These are phyloP conservation scores for Colletotrichum tropicale DNA, from an alignment of 2,329 filamentous ascomycete genomes.

Conservation along the genomic window DNA sequence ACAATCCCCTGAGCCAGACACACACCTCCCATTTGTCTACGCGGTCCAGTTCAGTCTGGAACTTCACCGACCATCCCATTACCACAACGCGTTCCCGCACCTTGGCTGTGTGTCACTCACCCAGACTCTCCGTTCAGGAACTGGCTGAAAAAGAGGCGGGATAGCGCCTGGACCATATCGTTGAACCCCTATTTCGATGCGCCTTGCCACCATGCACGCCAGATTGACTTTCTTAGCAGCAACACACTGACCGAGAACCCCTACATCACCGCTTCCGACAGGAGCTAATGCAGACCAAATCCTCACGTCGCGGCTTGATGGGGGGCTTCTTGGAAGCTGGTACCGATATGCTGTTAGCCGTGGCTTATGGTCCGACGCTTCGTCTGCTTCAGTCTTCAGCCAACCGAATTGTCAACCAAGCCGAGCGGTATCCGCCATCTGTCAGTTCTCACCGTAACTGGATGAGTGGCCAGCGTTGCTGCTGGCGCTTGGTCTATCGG, in stretches of 20 bases:
- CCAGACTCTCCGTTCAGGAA: background rate
- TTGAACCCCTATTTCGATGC: background rate
- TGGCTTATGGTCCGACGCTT: background rate
- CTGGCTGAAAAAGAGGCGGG: background rate
- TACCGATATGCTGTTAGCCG: background rate
- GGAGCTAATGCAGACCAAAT: background rate
- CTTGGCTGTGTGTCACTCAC: background rate
- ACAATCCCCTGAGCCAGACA: background rate
- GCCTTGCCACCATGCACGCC: background rate
- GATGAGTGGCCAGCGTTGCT: background rate
- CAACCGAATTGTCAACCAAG: background rate
- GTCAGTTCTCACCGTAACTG: background rate
- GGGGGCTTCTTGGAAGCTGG: background rate
- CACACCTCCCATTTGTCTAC: background rate
- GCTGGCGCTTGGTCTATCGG: background rate
- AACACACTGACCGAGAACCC: background rate
- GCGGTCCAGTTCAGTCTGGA: slow-evolving; percentile 1
- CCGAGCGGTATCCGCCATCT: background rate
- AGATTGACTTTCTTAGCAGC: slow-evolving; percentile 6
- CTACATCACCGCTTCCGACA: background rate
- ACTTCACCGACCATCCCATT: background rate
- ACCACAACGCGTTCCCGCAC: background rate
- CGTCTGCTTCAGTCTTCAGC: background rate
- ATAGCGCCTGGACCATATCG: background rate
- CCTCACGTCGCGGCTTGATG: background rate